phyloP scores from a whole-genome alignment of 2,329 filamentous ascomycete species.

The Trichoderma atrobrunneum region DNA sequence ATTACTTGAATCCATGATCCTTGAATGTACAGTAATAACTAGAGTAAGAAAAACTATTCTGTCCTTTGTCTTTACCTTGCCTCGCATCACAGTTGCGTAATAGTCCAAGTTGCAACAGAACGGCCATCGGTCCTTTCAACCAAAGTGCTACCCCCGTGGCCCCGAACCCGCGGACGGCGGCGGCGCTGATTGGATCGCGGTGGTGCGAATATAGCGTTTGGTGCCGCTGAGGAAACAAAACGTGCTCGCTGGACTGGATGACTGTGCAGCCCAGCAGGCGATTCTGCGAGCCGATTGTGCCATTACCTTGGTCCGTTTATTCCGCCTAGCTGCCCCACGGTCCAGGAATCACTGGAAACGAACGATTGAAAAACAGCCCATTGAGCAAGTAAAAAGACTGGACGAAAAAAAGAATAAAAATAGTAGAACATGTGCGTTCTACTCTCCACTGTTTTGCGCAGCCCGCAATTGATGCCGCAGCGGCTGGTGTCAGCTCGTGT shows the following conservation, averaged over 20 bases:
- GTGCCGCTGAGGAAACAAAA: constrained; percentile 16
- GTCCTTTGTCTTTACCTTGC: neutral
- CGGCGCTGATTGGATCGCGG: constrained; percentile 9
- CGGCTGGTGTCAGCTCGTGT: neutral
- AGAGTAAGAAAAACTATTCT: neutral
- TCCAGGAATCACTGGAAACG: neutral
- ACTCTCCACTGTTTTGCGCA: neutral
- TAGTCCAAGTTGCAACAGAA: constrained; percentile 10
- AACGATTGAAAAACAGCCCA: neutral
- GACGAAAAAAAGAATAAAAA: neutral
- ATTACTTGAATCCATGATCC: neutral
- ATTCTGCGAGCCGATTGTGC: constrained; percentile 1
- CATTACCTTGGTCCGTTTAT: constrained; percentile 3
- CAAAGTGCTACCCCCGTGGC: neutral
- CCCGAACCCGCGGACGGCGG: neutral
- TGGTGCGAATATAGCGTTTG: constrained; percentile 4
- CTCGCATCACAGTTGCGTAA: constrained; percentile 23
- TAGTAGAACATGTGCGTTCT: neutral
- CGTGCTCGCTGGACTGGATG: constrained; percentile 20
- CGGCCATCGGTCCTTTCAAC: neutral
- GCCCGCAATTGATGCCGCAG: neutral
- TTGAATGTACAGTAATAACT: neutral
- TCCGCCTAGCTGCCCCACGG: neutral
- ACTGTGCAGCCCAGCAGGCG: neutral
- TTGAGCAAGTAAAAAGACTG: neutral